A percentile compares a stretch with the other conserved stretches of the same genome.
Conservation (phyloP, 352 stramenopile species). For the Aphanomyces stellatus region DNA sequence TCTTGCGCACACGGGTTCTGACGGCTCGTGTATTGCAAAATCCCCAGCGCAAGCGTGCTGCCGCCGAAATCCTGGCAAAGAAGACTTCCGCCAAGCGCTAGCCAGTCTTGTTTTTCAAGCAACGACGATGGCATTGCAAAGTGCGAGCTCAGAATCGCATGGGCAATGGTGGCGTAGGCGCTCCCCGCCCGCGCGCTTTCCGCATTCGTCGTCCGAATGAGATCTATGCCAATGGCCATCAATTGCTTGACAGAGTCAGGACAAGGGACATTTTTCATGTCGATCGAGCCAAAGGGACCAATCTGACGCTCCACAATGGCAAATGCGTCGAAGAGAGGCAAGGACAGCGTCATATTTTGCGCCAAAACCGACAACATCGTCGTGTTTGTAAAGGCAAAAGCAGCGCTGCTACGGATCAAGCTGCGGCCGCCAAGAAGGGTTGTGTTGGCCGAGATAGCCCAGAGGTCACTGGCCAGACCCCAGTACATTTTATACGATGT, state of each 20-base stretch:
- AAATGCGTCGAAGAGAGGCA: not conserved
- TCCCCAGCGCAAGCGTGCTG: too few species aligned
- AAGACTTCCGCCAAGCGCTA: too few species aligned
- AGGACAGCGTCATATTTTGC: not conserved
- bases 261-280: not conserved
- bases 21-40: too few species aligned
- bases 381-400: conserved; percentile 1
- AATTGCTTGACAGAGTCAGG: not conserved
- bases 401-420: not conserved
- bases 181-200: too few species aligned
- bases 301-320: not conserved
- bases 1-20: too few species aligned
- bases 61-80: too few species aligned
- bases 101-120: not conserved
- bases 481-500: conserved; percentile 16
- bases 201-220: not conserved
- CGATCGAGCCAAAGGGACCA: conserved; percentile 10
- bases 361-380: not conserved
- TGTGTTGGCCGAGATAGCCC: not conserved
- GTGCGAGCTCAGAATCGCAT: too few species aligned
- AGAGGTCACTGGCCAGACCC: conserved; percentile 3
- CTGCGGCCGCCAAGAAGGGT: not conserved
- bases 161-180: too few species aligned
- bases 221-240: not conserved
- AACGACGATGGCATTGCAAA: too few species aligned